Conservation (phyloP, 352 stramenopile species). For the Globisporangium megalacanthum region DNA sequence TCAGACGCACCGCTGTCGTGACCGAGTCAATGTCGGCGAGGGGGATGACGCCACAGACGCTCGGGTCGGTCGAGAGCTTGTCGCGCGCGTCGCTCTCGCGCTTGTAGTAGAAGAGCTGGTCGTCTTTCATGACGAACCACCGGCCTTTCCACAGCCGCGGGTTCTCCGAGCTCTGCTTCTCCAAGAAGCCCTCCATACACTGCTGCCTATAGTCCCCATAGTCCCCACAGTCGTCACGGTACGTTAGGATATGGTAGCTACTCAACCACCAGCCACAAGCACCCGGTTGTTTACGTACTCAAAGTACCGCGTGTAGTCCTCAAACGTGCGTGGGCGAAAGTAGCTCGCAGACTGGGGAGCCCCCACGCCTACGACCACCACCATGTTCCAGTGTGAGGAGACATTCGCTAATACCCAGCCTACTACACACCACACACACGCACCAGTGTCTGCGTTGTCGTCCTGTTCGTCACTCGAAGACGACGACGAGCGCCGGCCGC, state of each 20-base stretch:
- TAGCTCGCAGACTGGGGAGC: slow-evolving; percentile 50
- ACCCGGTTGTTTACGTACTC: slow-evolving; percentile 23
- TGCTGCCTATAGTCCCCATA: slow-evolving; percentile 28
- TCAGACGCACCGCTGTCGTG: slow-evolving; percentile 59
- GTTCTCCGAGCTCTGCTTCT: slow-evolving; percentile 80
- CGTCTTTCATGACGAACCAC: slow-evolving; percentile 87
- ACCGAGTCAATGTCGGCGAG: slow-evolving; percentile 83
- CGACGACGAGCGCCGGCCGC: slow-evolving; percentile 16
- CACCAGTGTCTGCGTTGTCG: slow-evolving; percentile 5
- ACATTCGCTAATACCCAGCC: neutral
- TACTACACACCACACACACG: neutral
- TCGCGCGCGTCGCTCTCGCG: slow-evolving; percentile 44
- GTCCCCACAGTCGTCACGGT: neutral
- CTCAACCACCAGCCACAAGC: neutral
- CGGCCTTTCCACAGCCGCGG: slow-evolving; percentile 64
- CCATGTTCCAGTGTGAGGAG: neutral
- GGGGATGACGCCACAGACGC: slow-evolving; percentile 67
- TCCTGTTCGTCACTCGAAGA: slow-evolving; percentile 14
- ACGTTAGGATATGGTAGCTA: slow-evolving; percentile 1
- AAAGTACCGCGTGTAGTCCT: slow-evolving; percentile 57
- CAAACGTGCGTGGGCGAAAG: slow-evolving; percentile 54
- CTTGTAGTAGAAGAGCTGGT: slow-evolving; percentile 83
- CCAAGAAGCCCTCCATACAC: slow-evolving; percentile 72
- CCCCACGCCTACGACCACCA: neutral
- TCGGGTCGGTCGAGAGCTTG: slow-evolving; percentile 47